Conservation (phyloP, 768 basidiomycete species). For the Phaeotremella fagi region DNA sequence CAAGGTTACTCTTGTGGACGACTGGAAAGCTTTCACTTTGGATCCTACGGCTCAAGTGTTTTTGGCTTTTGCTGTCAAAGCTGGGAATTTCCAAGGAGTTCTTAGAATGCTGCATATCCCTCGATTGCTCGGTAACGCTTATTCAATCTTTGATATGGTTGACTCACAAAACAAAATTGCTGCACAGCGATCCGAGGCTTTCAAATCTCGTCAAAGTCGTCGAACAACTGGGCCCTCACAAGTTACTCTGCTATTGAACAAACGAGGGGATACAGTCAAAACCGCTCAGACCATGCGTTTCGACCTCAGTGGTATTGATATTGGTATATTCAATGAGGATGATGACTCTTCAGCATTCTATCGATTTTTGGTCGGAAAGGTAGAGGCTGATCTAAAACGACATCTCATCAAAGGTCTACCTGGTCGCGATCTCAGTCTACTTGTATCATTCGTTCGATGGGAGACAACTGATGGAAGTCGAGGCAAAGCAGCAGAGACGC, state of each 20-base stretch:
- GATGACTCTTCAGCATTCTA: slow-evolving; percentile 31
- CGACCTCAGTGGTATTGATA: slow-evolving; percentile 29
- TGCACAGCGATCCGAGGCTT: slow-evolving; percentile 33
- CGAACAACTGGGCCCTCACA: slow-evolving; percentile 33
- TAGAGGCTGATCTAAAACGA: slow-evolving; percentile 29
- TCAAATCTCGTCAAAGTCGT: slow-evolving; percentile 20
- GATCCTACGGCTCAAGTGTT: slow-evolving; percentile 23
- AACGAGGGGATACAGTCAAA: slow-evolving; percentile 9
- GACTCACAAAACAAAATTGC: slow-evolving; percentile 34
- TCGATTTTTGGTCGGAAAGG: slow-evolving; percentile 32
- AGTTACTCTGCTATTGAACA: slow-evolving; percentile 37
- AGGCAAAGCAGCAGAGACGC: slow-evolving; percentile 15
- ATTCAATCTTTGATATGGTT: slow-evolving; percentile 25
- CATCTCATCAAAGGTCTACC: slow-evolving; percentile 13
- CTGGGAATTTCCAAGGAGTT: slow-evolving; percentile 40
- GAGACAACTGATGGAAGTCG: slow-evolving; percentile 19
- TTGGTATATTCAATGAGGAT: slow-evolving; percentile 41
- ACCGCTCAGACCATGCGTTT: slow-evolving; percentile 37
- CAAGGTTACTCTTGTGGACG: slow-evolving; percentile 39
- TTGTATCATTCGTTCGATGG: slow-evolving; percentile 22
- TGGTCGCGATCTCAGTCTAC: slow-evolving; percentile 21
- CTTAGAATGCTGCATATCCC: slow-evolving; percentile 39
- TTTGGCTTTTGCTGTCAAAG: slow-evolving; percentile 41
- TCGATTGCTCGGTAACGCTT: slow-evolving; percentile 29
- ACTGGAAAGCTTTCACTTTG: slow-evolving; percentile 33